These are phyloP conservation scores for Naganishia vaughanmartiniae DNA, from an alignment of 768 basidiomycete species.

Conservation along the genomic window DNA sequence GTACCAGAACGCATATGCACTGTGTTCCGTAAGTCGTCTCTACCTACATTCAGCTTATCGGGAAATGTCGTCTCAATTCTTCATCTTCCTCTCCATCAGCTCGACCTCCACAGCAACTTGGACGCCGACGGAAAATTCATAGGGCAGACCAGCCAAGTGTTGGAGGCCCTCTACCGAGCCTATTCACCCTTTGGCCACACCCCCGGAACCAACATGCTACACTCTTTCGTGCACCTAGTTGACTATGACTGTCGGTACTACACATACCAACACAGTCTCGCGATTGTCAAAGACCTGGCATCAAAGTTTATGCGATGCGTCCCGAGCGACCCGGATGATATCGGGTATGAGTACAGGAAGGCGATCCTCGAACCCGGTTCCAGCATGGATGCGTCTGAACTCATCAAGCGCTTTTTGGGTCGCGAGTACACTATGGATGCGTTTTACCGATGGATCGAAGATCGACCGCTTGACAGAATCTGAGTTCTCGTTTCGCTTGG, in stretches of 20 bases:
- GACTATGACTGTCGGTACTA: conserved; percentile 24
- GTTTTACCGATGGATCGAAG: conserved; percentile 14
- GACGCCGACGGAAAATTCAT: background rate
- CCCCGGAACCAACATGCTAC: conserved; percentile 7
- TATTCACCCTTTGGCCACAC: background rate
- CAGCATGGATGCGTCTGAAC: background rate
- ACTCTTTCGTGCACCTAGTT: conserved; percentile 10
- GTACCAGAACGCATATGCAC: background rate
- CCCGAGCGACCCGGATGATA: background rate
- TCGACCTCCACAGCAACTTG: conserved; percentile 20
- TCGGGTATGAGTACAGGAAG: conserved; percentile 1
- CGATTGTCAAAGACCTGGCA: background rate
- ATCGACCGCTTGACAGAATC: background rate
- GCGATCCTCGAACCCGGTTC: conserved; percentile 23
- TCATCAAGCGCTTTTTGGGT: conserved; percentile 11
- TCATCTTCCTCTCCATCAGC: background rate
- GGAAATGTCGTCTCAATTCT: background rate
- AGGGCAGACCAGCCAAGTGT: background rate
- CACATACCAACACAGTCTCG: conserved; percentile 2
- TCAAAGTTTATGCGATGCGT: background rate
- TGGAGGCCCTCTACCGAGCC: background rate
- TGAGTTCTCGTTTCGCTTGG: background rate
- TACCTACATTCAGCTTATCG: background rate
- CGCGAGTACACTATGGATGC: background rate
- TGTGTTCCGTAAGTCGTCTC: conserved; percentile 5